Conservation (phyloP, 108 stramenopile genomes). For the Licmophora abbreviata region DNA sequence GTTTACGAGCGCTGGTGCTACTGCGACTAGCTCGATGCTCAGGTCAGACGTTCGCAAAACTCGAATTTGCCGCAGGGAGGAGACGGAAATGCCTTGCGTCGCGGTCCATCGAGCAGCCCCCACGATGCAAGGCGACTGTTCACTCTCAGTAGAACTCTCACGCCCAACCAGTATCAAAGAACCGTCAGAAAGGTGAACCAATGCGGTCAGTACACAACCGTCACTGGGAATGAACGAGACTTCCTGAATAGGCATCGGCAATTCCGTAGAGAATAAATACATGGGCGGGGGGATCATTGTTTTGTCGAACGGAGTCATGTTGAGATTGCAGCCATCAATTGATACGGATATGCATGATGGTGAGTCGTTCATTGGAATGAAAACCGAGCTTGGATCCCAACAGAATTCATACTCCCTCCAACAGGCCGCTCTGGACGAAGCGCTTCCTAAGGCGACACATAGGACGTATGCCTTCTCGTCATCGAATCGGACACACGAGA, state of each 20-base stretch:
- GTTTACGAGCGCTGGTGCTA: constrained; percentile 10
- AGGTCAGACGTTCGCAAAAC: constrained; percentile 7
- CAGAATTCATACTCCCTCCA: constrained; percentile 59
- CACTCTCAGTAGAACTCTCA: constrained; percentile 2
- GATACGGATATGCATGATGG: constrained; percentile 46
- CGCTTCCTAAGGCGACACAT: constrained; percentile 7
- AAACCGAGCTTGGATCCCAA: constrained; percentile 69
- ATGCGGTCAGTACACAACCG: constrained; percentile 4
- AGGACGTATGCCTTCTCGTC: constrained; percentile 46
- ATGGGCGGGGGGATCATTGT: constrained; percentile 83
- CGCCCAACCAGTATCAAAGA: constrained; percentile 24
- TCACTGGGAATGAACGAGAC: constrained; percentile 13
- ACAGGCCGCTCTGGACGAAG: not conserved
- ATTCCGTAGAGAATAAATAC: constrained; percentile 38
- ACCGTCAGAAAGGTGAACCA: constrained; percentile 38
- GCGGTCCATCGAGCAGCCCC: constrained; percentile 7
- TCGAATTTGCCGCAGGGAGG: constrained; percentile 15
- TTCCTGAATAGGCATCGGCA: constrained; percentile 39
- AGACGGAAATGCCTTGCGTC: constrained; percentile 4
- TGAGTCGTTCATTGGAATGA: constrained; percentile 5
- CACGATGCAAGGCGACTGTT: not conserved
- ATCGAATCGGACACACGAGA: constrained; percentile 34
- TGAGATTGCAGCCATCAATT: constrained; percentile 65
- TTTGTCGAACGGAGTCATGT: constrained; percentile 67
- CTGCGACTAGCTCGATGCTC: constrained; percentile 18